phyloP scores from a whole-genome alignment of 257 asterid genomes.

The Capsicum chinense region DNA sequence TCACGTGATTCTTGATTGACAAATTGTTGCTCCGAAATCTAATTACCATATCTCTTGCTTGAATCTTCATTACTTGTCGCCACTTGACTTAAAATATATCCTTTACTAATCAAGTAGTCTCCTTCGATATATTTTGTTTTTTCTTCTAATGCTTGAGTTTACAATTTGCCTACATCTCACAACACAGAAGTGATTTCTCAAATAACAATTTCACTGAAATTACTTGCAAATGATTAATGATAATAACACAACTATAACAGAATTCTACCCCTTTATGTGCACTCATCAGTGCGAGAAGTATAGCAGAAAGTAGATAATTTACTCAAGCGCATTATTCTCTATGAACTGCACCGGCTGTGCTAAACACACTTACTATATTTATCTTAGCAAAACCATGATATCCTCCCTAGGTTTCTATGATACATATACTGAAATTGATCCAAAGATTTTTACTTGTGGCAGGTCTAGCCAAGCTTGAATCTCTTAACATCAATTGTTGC shows the following conservation, averaged over 20 bases:
- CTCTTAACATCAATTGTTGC: slow-evolving; percentile 90
- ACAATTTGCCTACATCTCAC: background rate
- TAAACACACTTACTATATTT: background rate
- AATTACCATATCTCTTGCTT: background rate
- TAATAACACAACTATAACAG: background rate
- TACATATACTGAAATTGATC: slow-evolving; percentile 1
- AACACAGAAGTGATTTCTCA: background rate
- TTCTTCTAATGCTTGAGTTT: background rate
- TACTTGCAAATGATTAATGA: background rate
- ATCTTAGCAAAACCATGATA: slow-evolving; percentile 2
- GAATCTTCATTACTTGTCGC: background rate
- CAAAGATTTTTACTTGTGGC: slow-evolving; percentile 37
- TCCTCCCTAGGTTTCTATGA: background rate
- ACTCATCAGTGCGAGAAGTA: slow-evolving; percentile 1
- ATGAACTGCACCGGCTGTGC: too few relatives aligned
- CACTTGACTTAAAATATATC: background rate
- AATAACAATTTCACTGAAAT: background rate
- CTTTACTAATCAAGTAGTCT: background rate
- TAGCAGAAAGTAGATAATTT: background rate
- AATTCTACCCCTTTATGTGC: background rate
- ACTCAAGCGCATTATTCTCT: background rate
- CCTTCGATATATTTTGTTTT: background rate
- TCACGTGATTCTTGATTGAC: background rate
- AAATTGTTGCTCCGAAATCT: background rate
- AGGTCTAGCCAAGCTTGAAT: slow-evolving; percentile 84